A percentile compares a stretch with the other conserved stretches of the same genome.
Conservation (phyloP, 306 rosid species). For the Corylus heterophylla region DNA sequence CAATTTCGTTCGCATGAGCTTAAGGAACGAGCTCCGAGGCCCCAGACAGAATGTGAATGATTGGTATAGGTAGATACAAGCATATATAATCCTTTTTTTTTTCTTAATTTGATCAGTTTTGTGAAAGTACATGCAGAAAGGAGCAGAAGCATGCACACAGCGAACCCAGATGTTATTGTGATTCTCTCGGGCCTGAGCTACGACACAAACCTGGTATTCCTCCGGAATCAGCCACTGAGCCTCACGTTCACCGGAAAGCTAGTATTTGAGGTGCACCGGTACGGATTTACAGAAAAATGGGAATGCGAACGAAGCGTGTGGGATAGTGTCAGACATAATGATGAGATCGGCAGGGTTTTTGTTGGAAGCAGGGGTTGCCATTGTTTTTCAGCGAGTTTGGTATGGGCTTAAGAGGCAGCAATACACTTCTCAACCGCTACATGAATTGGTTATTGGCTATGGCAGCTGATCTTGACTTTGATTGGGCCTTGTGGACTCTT, state of each 20-base stretch:
- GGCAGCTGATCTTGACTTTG: constrained; percentile 78
- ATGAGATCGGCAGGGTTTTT: constrained; percentile 56
- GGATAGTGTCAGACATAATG: constrained; percentile 44
- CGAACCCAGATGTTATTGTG: constrained; percentile 72
- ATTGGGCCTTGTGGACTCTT: constrained; percentile 85
- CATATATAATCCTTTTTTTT: too few species aligned
- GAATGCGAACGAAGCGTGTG: constrained; percentile 84
- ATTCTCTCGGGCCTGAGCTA: constrained; percentile 74
- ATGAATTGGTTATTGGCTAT: constrained; percentile 58
- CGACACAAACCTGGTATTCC: constrained; percentile 67
- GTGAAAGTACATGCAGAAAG: constrained; percentile 74
- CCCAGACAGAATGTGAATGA: constrained; percentile 69
- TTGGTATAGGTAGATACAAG: constrained; percentile 65
- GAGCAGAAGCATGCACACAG: constrained; percentile 90
- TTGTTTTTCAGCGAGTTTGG: constrained; percentile 86
- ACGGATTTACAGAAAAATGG: constrained; percentile 55
- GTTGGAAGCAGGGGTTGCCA: constrained; percentile 66
- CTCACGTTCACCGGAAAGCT: constrained; percentile 59
- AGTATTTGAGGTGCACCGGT: constrained; percentile 84
- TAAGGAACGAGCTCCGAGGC: constrained; percentile 88
- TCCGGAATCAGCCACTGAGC: constrained; percentile 39
- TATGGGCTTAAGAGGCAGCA: constrained; percentile 67
- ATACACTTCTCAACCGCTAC: constrained; percentile 71
- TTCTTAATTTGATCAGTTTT: too few species aligned
- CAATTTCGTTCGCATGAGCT: constrained; percentile 77